These are phyloP conservation scores for Beauveria pseudobassiana DNA, from an alignment of 2,329 filamentous ascomycete species.

Conservation along the genomic window DNA sequence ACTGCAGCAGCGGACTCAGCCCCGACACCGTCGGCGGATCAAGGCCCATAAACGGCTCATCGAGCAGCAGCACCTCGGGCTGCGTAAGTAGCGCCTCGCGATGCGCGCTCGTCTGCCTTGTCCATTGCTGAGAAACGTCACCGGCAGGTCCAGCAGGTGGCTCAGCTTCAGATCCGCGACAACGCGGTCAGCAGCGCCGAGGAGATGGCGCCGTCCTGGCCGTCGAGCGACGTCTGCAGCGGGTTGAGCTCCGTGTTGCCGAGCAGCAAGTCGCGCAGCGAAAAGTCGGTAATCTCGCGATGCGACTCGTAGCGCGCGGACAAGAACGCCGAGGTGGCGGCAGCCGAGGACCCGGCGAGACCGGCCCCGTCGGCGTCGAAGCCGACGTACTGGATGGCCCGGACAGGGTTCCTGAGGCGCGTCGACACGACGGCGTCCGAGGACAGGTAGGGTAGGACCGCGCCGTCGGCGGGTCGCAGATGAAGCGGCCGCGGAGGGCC, in stretches of 20 bases:
- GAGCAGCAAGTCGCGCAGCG: slow-evolving; percentile 69
- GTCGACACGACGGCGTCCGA: slow-evolving; percentile 46
- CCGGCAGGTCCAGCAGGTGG: slow-evolving; percentile 67
- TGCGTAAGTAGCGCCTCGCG: slow-evolving; percentile 72
- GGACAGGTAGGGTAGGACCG: slow-evolving; percentile 69
- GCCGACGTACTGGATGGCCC: slow-evolving; percentile 81
- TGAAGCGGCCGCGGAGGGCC: slow-evolving; percentile 64
- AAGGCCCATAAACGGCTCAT: slow-evolving; percentile 94
- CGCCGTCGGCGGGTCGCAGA: slow-evolving; percentile 68
- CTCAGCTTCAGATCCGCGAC: slow-evolving; percentile 62
- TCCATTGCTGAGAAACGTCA: slow-evolving; percentile 87
- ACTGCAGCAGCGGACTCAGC: slow-evolving; percentile 63
- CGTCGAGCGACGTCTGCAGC: slow-evolving; percentile 32
- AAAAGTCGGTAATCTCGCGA: slow-evolving; percentile 81
- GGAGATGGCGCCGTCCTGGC: slow-evolving; percentile 42
- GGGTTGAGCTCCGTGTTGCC: slow-evolving; percentile 82
- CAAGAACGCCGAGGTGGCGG: slow-evolving; percentile 68
- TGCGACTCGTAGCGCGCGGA: slow-evolving; percentile 86
- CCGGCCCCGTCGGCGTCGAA: slow-evolving; percentile 65
- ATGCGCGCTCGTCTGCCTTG: slow-evolving; percentile 84
- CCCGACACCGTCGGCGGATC: slow-evolving; percentile 73
- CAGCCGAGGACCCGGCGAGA: slow-evolving; percentile 42
- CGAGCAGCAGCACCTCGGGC: slow-evolving; percentile 76
- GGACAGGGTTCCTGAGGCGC: slow-evolving; percentile 49
- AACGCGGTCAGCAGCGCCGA: slow-evolving; percentile 50